Evolutionary conservation across 305 asterid genomes (phyloP).

Genomic region (Fraxinus paxiana): DNA sequence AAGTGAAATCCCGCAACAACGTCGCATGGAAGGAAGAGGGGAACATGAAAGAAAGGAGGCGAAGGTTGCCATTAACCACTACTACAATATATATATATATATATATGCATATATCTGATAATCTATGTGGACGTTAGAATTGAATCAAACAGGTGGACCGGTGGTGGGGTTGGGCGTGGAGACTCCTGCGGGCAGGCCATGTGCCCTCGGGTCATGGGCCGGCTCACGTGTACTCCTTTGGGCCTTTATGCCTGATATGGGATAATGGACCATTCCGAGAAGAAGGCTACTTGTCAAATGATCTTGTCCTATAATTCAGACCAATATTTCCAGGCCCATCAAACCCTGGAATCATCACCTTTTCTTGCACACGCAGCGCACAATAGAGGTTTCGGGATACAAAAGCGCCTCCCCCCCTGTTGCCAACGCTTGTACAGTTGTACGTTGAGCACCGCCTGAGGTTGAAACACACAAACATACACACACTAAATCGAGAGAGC

Average conservation of each 20-base stretch:
- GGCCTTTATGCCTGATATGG: neutral
- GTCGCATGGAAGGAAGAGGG: slow-evolving; percentile 22
- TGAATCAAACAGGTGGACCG: neutral
- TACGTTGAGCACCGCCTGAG: slow-evolving; percentile 3
- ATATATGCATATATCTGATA: no score
- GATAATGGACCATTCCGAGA: neutral
- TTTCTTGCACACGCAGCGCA: neutral
- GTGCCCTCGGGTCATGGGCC: neutral
- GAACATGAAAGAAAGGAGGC: slow-evolving; percentile 48
- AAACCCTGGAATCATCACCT: slow-evolving; percentile 7
- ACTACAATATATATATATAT: slow-evolving; percentile 12
- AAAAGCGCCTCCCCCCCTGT: neutral
- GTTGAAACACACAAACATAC: slow-evolving; percentile 22
- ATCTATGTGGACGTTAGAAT: neutral
- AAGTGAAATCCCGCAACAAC: slow-evolving; percentile 16
- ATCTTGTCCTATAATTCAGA: neutral
- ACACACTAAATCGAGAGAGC: slow-evolving; percentile 36
- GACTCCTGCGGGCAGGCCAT: no score
- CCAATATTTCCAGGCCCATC: slow-evolving; percentile 5
- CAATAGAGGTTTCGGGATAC: neutral
- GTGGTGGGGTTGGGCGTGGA: neutral
- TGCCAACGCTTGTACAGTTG: neutral
- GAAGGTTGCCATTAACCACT: slow-evolving; percentile 70
- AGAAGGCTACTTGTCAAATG: neutral
- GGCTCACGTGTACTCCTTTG: neutral